Conservation (phyloP, 371 early-diverging fungal genomes). For the Lichtheimia hyalospora region DNA sequence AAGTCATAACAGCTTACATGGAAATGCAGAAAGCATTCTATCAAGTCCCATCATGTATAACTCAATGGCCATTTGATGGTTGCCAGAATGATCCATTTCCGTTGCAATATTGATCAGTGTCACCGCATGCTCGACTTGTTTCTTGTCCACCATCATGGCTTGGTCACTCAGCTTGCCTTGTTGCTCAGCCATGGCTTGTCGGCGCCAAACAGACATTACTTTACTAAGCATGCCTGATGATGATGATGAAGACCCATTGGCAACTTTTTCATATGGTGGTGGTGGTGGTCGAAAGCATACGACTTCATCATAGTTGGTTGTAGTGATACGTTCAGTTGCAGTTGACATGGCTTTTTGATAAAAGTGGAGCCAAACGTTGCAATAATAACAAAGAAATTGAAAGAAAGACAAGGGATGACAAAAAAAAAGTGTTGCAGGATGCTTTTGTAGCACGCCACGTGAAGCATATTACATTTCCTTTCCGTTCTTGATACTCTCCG, state of each 20-base stretch:
- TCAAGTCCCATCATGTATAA: slow-evolving; percentile 57
- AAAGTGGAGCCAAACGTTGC: no score
- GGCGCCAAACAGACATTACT: slow-evolving; percentile 28
- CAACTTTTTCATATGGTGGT: slow-evolving; percentile 45
- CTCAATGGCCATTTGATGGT: slow-evolving; percentile 48
- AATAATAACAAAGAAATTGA: background rate
- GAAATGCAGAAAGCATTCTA: slow-evolving; percentile 47
- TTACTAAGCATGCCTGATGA: slow-evolving; percentile 2
- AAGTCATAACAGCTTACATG: slow-evolving; percentile 31
- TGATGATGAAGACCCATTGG: slow-evolving; percentile 14
- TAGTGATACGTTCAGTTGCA: no score
- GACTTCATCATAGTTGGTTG: slow-evolving; percentile 3
- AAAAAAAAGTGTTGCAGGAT: background rate
- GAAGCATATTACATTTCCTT: background rate
- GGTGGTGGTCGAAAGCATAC: slow-evolving; percentile 18
- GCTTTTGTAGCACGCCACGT: background rate
- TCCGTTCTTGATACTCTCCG: background rate
- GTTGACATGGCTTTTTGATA: no score
- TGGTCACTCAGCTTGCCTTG: background rate
- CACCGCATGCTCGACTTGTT: slow-evolving; percentile 49
- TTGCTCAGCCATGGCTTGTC: slow-evolving; percentile 17
- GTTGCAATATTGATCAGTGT: slow-evolving; percentile 50
- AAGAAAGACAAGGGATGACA: background rate
- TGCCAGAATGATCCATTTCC: slow-evolving; percentile 50
- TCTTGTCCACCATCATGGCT: slow-evolving; percentile 23